Evolutionary conservation across 345 rosid species (phyloP), one percentile per base, ranked within the genome.

Genomic region (Tarenaya hassleriana): DNA sequence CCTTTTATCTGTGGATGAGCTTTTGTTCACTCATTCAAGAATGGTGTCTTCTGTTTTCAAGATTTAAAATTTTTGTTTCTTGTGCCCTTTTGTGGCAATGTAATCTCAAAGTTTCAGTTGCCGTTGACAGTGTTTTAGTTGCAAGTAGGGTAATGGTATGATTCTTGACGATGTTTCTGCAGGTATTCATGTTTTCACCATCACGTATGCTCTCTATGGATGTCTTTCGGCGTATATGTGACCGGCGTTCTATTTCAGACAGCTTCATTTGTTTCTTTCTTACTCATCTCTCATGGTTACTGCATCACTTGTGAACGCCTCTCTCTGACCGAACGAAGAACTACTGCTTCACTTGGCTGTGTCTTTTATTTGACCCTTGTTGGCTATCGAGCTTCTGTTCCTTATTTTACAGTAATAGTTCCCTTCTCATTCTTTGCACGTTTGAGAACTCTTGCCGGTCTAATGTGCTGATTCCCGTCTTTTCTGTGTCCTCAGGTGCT

Each of bases 161-260:
- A 6, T 58, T 5, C 15, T 7, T 45, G 53, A 10, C 8, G 9
- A 29, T 45, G 15, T 54, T 50, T 50, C 39, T 66, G 50, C 78
- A 90, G 96, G 94, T 82, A 86, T 61, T 86, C 96, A 14, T 91
- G 98, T 69, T 77, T 86, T 63, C 71, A 91, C 72, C 77, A 68
- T 62, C 81, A 84, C 50, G 68, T 75, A 44, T 86, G 98, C 67
- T 91, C 98, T 19, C 74, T 86, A 7, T 86, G 98, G 98, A 82
- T 86, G 81, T 86, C 98, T 32, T 91, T 91, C 43, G 98, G 98
- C 56, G 91, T 87, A 41, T 91, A 86, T 58, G 82, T 82, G 45
- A 91, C 92, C 12, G 98, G 96, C 64, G 85, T 91, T 53, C 82
- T 91, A 52, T 86, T 84, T 66, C 94, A 86, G 61, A 91, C 98